phyloP scores from a whole-genome alignment of 1,284 basidiomycete species.

The Leccinum fallax region DNA sequence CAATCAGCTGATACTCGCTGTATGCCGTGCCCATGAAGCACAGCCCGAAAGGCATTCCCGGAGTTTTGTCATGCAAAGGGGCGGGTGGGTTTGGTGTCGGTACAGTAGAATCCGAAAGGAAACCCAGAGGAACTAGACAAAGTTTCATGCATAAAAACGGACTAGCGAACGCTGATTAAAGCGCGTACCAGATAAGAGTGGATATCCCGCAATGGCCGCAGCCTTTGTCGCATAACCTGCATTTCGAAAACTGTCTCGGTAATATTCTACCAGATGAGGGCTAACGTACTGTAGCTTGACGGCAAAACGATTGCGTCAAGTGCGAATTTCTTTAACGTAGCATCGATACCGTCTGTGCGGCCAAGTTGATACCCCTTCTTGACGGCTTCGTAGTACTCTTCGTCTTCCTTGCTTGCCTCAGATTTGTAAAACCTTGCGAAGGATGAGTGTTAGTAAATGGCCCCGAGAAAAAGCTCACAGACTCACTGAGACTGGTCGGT shows the following conservation, averaged over 20 bases:
- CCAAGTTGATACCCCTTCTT: constrained; percentile 41
- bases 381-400: constrained; percentile 43
- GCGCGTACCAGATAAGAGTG: constrained; percentile 28
- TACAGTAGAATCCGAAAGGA: constrained; percentile 37
- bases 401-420: constrained; percentile 39
- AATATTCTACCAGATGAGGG: neutral
- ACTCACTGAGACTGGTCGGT: constrained; percentile 44
- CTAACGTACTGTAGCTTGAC: constrained; percentile 29
- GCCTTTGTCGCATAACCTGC: constrained; percentile 19
- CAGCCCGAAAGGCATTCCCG: constrained; percentile 52
- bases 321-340: constrained; percentile 41
- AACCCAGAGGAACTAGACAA: constrained; percentile 49
- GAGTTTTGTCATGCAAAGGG: constrained; percentile 35
- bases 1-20: constrained; percentile 50
- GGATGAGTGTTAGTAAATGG: neutral
- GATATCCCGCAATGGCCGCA: constrained; percentile 31
- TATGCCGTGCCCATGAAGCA: constrained; percentile 54
- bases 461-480: neutral
- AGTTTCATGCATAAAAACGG: neutral
- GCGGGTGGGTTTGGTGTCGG: constrained; percentile 34
- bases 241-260: neutral
- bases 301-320: constrained; percentile 51
- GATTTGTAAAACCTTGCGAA: constrained; percentile 39
- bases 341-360: constrained; percentile 48
- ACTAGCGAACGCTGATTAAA: neutral